Percentiles rank a stretch among this genome's conserved stretches.
Evolutionary conservation across 2,329 filamentous ascomycete genomes (phyloP).

Genomic region (Aspergillaceae sp.): DNA sequence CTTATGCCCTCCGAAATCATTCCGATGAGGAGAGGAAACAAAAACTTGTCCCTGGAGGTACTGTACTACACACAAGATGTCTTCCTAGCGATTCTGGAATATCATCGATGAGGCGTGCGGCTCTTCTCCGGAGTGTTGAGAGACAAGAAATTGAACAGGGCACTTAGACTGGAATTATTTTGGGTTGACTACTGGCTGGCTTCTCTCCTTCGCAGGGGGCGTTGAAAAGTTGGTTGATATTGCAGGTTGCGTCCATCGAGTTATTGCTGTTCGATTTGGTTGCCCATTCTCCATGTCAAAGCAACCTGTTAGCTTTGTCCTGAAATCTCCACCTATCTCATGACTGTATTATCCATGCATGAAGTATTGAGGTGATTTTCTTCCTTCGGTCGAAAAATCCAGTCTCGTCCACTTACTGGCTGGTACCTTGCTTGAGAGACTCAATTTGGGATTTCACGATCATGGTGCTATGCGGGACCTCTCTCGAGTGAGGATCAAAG

Average conservation of each 20-base stretch:
- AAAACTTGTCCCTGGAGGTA: slow-evolving; percentile 90
- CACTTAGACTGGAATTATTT: slow-evolving; percentile 5
- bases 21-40: slow-evolving; percentile 63
- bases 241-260: slow-evolving; percentile 10
- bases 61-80: slow-evolving; percentile 71
- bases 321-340: not conserved
- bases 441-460: not conserved
- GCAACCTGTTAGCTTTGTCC: not conserved
- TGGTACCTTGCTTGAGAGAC: slow-evolving; percentile 7
- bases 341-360: slow-evolving; percentile 1
- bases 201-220: slow-evolving; percentile 7
- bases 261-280: slow-evolving; percentile 2
- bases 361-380: slow-evolving; percentile 2
- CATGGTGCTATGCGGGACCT: slow-evolving; percentile 55
- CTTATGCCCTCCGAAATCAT: slow-evolving; percentile 52
- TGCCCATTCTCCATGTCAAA: slow-evolving; percentile 10
- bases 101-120: slow-evolving; percentile 6
- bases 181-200: slow-evolving; percentile 4
- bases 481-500: slow-evolving; percentile 92
- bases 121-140: slow-evolving; percentile 10
- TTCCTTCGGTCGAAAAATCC: slow-evolving; percentile 4
- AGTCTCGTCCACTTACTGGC: slow-evolving; percentile 10
- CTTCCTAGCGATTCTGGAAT: slow-evolving; percentile 8
- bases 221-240: slow-evolving; percentile 4
- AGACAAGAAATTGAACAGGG: slow-evolving; percentile 12